These are phyloP conservation scores for Bassia scoparia DNA, from an alignment of 148 eudicot species.

Conservation along the genomic window DNA sequence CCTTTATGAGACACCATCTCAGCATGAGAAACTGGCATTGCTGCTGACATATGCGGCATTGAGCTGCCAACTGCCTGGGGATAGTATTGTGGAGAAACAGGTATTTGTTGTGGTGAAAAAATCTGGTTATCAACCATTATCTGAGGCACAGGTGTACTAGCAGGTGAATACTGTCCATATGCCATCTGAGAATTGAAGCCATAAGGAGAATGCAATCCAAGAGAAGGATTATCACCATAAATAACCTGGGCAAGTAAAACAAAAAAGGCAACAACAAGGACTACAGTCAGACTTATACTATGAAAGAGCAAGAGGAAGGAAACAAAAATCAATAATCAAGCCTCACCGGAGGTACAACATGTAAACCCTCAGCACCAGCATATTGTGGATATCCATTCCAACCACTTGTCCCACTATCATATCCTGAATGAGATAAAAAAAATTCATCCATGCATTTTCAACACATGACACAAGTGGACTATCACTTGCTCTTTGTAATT, in stretches of 20 bases:
- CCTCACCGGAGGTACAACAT: conserved; percentile 90
- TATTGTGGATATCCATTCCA: conserved; percentile 84
- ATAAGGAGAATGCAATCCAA: conserved; percentile 67
- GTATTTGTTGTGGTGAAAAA: conserved; percentile 77
- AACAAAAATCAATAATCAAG: neutral
- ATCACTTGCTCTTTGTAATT: neutral
- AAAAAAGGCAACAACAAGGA: conserved; percentile 13
- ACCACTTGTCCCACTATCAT: conserved; percentile 51
- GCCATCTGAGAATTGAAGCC: conserved; percentile 80
- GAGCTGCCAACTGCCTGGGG: conserved; percentile 71
- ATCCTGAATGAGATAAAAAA: conserved; percentile 45
- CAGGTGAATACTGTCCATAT: conserved; percentile 88
- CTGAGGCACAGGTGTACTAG: conserved; percentile 76
- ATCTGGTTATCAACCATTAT: conserved; percentile 82
- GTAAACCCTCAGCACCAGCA: conserved; percentile 72
- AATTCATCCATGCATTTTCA: neutral
- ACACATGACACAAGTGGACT: neutral
- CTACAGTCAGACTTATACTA: neutral
- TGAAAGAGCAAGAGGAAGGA: neutral
- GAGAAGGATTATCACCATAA: conserved; percentile 72
- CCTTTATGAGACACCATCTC: conserved; percentile 62
- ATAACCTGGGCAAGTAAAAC: conserved; percentile 45
- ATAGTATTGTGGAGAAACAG: conserved; percentile 67
- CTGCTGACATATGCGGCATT: conserved; percentile 62
- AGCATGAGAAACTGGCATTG: conserved; percentile 60